Evolutionary conservation across 2,329 filamentous ascomycete genomes (phyloP).

Genomic region (Aspergillus udagawae): DNA sequence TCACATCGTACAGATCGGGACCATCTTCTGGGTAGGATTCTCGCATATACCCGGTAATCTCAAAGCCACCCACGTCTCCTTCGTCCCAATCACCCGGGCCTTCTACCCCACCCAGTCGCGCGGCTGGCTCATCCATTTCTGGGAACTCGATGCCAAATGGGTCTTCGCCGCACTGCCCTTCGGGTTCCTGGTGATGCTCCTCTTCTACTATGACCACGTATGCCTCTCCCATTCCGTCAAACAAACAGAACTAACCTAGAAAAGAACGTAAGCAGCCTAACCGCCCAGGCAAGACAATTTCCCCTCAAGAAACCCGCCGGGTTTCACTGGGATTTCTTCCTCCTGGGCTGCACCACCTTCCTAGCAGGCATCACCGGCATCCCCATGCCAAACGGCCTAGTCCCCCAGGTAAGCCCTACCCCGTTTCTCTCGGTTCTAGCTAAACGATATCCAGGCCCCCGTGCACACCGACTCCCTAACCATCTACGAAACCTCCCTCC

Average conservation of each 20-base stretch:
- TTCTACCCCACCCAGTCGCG: slow-evolving; percentile 71
- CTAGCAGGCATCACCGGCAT: slow-evolving; percentile 68
- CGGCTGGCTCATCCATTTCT: slow-evolving; percentile 73
- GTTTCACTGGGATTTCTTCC: slow-evolving; percentile 79
- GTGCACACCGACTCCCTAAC: slow-evolving; percentile 58
- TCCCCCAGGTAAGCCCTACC: slow-evolving; percentile 35
- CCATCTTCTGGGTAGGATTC: slow-evolving; percentile 79
- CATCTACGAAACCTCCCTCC: slow-evolving; percentile 71
- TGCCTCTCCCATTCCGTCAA: slow-evolving; percentile 45
- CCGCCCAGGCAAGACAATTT: slow-evolving; percentile 74
- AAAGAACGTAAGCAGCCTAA: slow-evolving; percentile 67
- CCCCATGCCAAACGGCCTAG: slow-evolving; percentile 74
- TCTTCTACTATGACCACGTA: slow-evolving; percentile 87
- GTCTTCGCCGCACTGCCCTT: slow-evolving; percentile 79
- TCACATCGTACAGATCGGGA: slow-evolving; percentile 37
- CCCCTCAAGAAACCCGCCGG: slow-evolving; percentile 73
- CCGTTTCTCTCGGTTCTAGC: too few species aligned
- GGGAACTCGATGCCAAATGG: slow-evolving; percentile 66
- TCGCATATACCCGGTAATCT: slow-evolving; percentile 75
- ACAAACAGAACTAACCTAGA: neutral
- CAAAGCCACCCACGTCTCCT: slow-evolving; percentile 61
- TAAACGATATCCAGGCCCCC: slow-evolving; percentile 37
- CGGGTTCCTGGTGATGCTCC: slow-evolving; percentile 70
- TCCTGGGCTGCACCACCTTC: slow-evolving; percentile 70
- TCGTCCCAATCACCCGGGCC: slow-evolving; percentile 67